These are phyloP conservation scores for Cupressus sempervirens DNA, from an alignment of 75 land plant species.

Conservation along the genomic window DNA sequence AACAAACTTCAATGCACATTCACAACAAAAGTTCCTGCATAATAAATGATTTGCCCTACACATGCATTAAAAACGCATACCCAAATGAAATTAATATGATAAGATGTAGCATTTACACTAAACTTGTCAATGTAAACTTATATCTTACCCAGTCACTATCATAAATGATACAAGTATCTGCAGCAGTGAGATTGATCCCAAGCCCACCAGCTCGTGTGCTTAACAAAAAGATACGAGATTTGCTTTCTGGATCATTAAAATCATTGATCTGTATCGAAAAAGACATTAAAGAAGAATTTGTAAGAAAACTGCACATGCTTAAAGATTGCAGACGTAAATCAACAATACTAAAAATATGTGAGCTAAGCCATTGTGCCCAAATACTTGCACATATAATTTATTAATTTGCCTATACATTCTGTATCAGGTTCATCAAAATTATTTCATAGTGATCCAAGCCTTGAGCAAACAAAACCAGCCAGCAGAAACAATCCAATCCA, in stretches of 20 bases:
- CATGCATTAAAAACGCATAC: not conserved
- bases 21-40: not conserved
- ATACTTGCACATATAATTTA: not conserved
- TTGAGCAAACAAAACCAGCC: too few species aligned
- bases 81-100: not conserved
- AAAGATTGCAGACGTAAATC: not conserved
- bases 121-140: not conserved
- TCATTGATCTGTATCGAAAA: constrained; percentile 48
- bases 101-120: not conserved
- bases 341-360: not conserved
- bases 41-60: not conserved
- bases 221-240: constrained; percentile 56
- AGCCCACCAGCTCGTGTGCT: constrained; percentile 94
- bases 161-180: constrained; percentile 90
- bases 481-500: too few species aligned
- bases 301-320: constrained; percentile 1
- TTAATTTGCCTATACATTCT: not conserved
- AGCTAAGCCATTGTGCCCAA: not conserved
- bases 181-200: constrained; percentile 90
- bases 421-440: not conserved
- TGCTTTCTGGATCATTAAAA: constrained; percentile 66
- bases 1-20: not conserved
- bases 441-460: too few species aligned
- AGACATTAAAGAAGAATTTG: not conserved
- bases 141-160: constrained; percentile 85